phyloP scores from a whole-genome alignment of 2,329 filamentous ascomycete genomes.

The Nothophoma quercina region DNA sequence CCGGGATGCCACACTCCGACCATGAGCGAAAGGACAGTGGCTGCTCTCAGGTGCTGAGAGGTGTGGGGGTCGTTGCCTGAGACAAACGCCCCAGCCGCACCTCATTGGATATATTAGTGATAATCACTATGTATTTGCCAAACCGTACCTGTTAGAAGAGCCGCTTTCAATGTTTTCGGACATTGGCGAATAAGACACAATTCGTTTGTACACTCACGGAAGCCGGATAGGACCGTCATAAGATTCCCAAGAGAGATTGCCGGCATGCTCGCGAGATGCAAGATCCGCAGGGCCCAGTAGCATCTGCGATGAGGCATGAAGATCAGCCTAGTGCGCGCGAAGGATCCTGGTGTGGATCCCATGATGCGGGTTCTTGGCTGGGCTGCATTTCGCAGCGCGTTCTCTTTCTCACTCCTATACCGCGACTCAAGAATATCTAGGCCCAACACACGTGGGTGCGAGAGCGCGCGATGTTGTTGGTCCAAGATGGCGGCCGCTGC shows the following conservation, averaged over 20 bases:
- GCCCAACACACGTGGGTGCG: constrained; percentile 25
- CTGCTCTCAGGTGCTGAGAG: constrained; percentile 39
- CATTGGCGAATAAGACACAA: constrained; percentile 7
- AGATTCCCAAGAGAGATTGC: neutral
- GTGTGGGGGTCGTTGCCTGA: constrained; percentile 42
- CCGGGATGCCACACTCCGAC: constrained; percentile 33
- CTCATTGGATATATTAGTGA: constrained; percentile 31
- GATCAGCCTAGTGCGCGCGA: constrained; percentile 24
- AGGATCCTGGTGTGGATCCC: constrained; percentile 36
- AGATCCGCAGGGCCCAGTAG: constrained; percentile 12
- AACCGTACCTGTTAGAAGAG: constrained; percentile 20
- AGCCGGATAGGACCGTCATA: neutral
- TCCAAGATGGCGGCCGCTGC: constrained; percentile 25
- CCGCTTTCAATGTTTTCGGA: neutral
- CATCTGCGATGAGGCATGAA: constrained; percentile 15
- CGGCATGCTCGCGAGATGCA: constrained; percentile 9
- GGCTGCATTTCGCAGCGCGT: constrained; percentile 17
- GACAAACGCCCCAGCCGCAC: constrained; percentile 36
- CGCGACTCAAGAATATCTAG: constrained; percentile 16
- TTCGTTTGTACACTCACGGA: neutral
- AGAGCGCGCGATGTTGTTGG: constrained; percentile 11
- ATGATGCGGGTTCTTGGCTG: constrained; percentile 28
- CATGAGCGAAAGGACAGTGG: constrained; percentile 35
- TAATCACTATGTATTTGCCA: constrained; percentile 12
- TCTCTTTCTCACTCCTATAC: constrained; percentile 22